A percentile compares a stretch with the other conserved stretches of the same genome.
Evolutionary conservation across 139 green algal species (phyloP).

Genomic region (Haematococcus lacustris): DNA sequence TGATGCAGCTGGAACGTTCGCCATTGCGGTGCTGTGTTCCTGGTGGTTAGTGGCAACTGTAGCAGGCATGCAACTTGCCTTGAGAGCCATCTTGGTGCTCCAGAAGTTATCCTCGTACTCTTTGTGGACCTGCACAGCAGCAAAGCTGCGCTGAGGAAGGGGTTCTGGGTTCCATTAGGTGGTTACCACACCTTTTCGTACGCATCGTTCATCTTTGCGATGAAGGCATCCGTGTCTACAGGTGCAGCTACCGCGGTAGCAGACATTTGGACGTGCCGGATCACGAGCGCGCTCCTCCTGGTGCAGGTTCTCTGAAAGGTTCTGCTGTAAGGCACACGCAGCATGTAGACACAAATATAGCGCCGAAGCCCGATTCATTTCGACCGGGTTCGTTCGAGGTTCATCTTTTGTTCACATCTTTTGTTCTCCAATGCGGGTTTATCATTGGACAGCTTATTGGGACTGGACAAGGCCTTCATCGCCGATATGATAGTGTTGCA

Average conservation of each 20-base stretch:
- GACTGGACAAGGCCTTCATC: too few relatives aligned
- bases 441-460: too few relatives aligned
- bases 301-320: too few relatives aligned
- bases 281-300: too few relatives aligned
- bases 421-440: too few relatives aligned
- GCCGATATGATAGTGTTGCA: too few relatives aligned
- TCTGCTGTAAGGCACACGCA: too few relatives aligned
- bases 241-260: not conserved
- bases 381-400: too few relatives aligned
- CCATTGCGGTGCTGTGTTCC: not conserved
- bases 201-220: not conserved
- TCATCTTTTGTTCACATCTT: too few relatives aligned
- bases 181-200: conserved; percentile 1
- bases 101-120: conserved; percentile 71
- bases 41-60: not conserved
- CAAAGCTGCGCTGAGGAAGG: not conserved
- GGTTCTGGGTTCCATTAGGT: not conserved
- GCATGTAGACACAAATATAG: too few relatives aligned
- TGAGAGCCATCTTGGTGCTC: conserved; percentile 26
- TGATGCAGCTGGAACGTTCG: not conserved
- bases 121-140: not conserved
- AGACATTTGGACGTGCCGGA: too few relatives aligned
- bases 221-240: not conserved
- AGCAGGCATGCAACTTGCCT: conserved; percentile 4
- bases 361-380: too few relatives aligned